Evolutionary conservation across 331 rosid genomes (phyloP).

Genomic region (Malus hybrid): DNA sequence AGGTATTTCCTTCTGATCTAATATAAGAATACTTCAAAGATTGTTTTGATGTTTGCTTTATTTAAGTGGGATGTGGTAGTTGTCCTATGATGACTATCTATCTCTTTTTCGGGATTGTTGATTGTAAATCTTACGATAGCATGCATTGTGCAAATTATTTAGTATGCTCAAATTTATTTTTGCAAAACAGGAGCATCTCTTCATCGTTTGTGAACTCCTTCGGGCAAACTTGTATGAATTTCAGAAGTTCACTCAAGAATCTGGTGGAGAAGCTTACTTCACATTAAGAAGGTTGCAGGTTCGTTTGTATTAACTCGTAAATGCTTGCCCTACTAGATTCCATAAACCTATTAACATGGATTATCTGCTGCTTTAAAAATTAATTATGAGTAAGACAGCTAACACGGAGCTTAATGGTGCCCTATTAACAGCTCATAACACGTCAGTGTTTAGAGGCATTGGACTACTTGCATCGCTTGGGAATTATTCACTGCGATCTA

Average conservation of each 20-base stretch:
- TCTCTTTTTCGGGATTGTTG: not conserved
- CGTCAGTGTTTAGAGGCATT: conserved; percentile 92
- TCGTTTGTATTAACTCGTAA: conserved; percentile 20
- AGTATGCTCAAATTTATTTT: not conserved
- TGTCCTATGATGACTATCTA: not conserved
- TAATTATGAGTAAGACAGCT: not conserved
- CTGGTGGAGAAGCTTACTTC: conserved; percentile 82
- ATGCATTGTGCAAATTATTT: not conserved
- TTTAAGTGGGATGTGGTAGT: not conserved
- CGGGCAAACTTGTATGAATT: conserved; percentile 90
- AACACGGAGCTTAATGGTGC: conserved; percentile 14
- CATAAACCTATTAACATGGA: not conserved
- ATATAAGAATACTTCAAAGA: not conserved
- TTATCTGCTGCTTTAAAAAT: not conserved
- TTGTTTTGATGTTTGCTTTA: not conserved
- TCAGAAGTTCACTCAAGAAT: conserved; percentile 91
- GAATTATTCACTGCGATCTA: conserved; percentile 91
- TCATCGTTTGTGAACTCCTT: conserved; percentile 90
- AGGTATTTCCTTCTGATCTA: conserved; percentile 34
- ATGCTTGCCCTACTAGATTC: not conserved
- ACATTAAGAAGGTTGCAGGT: conserved; percentile 87
- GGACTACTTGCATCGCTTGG: conserved; percentile 79
- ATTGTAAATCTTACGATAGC: not conserved
- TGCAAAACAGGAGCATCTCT: conserved; percentile 80
- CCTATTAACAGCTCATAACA: conserved; percentile 55